A percentile compares a stretch with the other conserved stretches of the same genome.
Conservation (phyloP, 371 early-diverging fungal genomes). For the Capillidium heterosporum region DNA sequence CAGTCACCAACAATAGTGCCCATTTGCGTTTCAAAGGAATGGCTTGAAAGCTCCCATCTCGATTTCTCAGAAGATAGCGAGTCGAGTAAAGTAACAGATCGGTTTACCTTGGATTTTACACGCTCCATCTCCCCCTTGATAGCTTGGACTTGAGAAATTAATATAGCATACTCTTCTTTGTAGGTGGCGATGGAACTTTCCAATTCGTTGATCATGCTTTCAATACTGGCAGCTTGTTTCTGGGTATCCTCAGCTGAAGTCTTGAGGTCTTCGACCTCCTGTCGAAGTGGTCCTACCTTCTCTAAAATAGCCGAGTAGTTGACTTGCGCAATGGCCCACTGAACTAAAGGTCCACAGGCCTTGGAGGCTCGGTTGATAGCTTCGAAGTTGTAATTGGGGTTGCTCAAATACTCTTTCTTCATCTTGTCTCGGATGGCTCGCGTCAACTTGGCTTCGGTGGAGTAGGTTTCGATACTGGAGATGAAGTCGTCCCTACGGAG, state of each 20-base stretch:
- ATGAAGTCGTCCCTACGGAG: conserved; percentile 97
- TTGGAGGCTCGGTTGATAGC: conserved; percentile 91
- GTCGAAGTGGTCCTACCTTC: conserved; percentile 85
- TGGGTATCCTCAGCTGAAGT: conserved; percentile 55
- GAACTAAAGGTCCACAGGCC: conserved; percentile 95
- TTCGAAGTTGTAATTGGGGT: conserved; percentile 85
- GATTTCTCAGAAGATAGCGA: conserved; percentile 83
- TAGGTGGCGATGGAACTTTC: conserved; percentile 74
- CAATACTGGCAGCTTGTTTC: conserved; percentile 47
- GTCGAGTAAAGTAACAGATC: conserved; percentile 73
- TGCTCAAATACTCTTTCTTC: conserved; percentile 49
- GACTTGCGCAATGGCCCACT: conserved; percentile 96
- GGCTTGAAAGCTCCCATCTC: conserved; percentile 84
- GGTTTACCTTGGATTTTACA: conserved; percentile 84
- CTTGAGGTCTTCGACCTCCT: conserved; percentile 78
- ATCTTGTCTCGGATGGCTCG: conserved; percentile 55
- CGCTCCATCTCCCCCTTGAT: conserved; percentile 91
- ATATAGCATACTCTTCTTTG: conserved; percentile 91
- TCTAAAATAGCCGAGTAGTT: conserved; percentile 81
- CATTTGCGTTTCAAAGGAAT: conserved; percentile 90
- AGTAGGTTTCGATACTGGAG: conserved; percentile 85
- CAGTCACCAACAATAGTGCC: conserved; percentile 96
- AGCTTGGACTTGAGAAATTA: conserved; percentile 81
- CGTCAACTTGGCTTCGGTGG: conserved; percentile 65
- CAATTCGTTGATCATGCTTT: conserved; percentile 63